Conservation (phyloP, 257 asterid species). For the Osmanthus fragrans region DNA sequence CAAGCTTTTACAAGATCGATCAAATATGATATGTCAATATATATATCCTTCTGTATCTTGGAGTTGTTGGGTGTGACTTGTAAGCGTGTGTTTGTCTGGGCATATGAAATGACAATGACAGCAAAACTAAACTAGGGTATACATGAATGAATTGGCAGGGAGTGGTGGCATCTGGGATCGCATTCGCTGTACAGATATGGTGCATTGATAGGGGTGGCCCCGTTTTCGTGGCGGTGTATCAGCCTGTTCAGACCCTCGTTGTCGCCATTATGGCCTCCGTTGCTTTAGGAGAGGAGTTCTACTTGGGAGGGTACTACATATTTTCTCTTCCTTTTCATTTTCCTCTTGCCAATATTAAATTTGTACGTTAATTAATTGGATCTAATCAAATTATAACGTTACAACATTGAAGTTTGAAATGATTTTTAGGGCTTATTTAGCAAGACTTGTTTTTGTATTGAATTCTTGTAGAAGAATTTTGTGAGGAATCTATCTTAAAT, state of each 20-base stretch:
- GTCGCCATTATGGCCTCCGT: slow-evolving; percentile 84
- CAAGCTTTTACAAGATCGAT: not conserved
- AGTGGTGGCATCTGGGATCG: slow-evolving; percentile 97
- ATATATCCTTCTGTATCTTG: no score
- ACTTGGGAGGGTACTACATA: slow-evolving; percentile 73
- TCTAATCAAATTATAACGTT: no score
- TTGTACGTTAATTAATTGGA: no score
- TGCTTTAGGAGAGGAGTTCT: slow-evolving; percentile 82
- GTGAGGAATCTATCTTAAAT: no score
- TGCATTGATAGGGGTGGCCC: slow-evolving; percentile 99
- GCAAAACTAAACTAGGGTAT: not conserved
- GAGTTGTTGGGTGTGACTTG: not conserved
- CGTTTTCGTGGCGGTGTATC: slow-evolving; percentile 96
- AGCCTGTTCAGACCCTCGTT: slow-evolving; percentile 98
- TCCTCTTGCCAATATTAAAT: not conserved
- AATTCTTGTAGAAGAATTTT: no score
- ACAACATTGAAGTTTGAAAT: no score
- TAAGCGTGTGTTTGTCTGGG: slow-evolving; percentile 10
- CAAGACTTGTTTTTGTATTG: no score
- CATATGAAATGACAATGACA: slow-evolving; percentile 12
- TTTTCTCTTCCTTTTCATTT: not conserved
- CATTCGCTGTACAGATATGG: slow-evolving; percentile 99
- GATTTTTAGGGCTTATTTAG: no score
- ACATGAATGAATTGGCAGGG: slow-evolving; percentile 54
- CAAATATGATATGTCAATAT: no score